Conservation (phyloP, 352 stramenopile genomes). For the Globisporangium nagaii region DNA sequence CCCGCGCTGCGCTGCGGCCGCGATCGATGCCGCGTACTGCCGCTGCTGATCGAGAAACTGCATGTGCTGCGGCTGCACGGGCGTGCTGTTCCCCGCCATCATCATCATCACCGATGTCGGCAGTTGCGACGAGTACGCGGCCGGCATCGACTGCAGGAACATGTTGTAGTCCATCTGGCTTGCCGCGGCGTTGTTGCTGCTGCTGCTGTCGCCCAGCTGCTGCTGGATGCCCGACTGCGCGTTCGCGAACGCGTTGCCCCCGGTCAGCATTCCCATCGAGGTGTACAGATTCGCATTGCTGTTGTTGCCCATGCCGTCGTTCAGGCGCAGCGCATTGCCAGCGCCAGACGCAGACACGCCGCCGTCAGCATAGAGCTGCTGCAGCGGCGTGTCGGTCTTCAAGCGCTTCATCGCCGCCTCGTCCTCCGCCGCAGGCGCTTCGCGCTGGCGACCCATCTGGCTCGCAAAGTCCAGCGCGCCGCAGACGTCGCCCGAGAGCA, state of each 20-base stretch:
- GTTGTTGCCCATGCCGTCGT: slow-evolving; percentile 4
- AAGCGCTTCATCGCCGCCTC: slow-evolving; percentile 4
- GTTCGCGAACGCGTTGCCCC: neutral
- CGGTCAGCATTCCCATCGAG: neutral
- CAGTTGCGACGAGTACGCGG: slow-evolving; percentile 11
- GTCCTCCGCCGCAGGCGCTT: neutral
- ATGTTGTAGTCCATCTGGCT: slow-evolving; percentile 17
- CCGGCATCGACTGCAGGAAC: slow-evolving; percentile 30
- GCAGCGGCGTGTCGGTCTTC: neutral
- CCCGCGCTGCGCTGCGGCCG: slow-evolving; percentile 10
- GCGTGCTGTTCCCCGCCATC: neutral
- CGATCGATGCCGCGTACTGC: slow-evolving; percentile 24
- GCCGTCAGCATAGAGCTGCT: neutral
- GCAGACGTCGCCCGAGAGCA: slow-evolving; percentile 1
- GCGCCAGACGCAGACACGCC: too few relatives aligned
- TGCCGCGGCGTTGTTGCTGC: neutral
- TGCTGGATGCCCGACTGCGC: neutral
- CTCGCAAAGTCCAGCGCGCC: neutral
- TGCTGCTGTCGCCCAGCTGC: neutral
- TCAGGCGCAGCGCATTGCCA: neutral
- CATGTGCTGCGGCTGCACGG: slow-evolving; percentile 18
- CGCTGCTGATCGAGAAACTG: slow-evolving; percentile 28
- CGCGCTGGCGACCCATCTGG: neutral
- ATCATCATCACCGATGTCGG: slow-evolving; percentile 22
- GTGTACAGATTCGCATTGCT: neutral